These are phyloP conservation scores for Ascochyta fabae DNA, from an alignment of 2,329 filamentous ascomycete species.

Conservation along the genomic window DNA sequence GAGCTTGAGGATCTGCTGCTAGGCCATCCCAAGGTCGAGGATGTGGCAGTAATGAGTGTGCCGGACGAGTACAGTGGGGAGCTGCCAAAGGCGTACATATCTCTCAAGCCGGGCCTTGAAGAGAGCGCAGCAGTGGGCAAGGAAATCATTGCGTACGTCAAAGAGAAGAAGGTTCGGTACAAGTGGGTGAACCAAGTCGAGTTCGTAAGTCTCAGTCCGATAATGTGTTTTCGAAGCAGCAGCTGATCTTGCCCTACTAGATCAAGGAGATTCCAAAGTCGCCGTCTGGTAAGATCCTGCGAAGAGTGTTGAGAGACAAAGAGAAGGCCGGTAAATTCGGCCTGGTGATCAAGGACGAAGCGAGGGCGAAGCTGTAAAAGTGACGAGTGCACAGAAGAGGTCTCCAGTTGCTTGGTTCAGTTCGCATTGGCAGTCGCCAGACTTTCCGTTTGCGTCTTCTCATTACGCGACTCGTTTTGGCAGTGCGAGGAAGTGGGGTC, in stretches of 20 bases:
- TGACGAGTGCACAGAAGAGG: background rate
- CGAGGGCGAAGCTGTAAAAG: slow-evolving; percentile 50
- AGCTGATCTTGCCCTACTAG: background rate
- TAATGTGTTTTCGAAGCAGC: background rate
- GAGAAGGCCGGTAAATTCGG: slow-evolving; percentile 36
- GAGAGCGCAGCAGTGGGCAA: slow-evolving; percentile 43
- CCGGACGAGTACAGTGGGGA: slow-evolving; percentile 60
- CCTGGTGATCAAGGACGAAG: slow-evolving; percentile 33
- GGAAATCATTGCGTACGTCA: slow-evolving; percentile 53
- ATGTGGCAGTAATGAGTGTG: slow-evolving; percentile 63
- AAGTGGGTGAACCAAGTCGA: slow-evolving; percentile 56
- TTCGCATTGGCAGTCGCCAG: background rate
- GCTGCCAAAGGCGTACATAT: slow-evolving; percentile 55
- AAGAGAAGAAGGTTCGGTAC: slow-evolving; percentile 54
- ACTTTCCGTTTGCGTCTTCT: background rate
- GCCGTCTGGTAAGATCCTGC: slow-evolving; percentile 56
- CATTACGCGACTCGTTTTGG: background rate
- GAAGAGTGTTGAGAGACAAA: slow-evolving; percentile 53
- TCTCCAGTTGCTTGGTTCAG: background rate
- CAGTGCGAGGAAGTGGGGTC: background rate
- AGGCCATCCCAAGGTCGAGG: slow-evolving; percentile 62
- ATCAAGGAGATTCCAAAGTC: slow-evolving; percentile 53
- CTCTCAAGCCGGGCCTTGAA: slow-evolving; percentile 46
- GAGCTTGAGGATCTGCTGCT: slow-evolving; percentile 69
- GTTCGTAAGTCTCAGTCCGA: slow-evolving; percentile 36